Evolutionary conservation across 768 basidiomycete species (phyloP), one percentile per base, ranked within the genome.

Genomic region (Exsudoporus frostii): DNA sequence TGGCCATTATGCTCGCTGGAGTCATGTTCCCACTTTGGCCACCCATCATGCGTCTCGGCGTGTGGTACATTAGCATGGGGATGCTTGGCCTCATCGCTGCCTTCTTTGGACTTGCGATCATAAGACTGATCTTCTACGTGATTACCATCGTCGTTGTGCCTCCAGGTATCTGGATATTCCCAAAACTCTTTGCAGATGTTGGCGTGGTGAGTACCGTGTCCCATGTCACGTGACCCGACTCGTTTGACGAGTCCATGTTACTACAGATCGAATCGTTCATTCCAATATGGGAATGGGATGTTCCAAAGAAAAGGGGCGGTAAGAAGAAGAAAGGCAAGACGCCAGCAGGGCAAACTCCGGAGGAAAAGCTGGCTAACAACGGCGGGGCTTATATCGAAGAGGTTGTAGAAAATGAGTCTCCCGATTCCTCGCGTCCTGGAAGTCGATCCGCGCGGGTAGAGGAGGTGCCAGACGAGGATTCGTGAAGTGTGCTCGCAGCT

Each of bases 11-110:
- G 78, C 86, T 99, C 39, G 94, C 89, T 5, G 95, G 91, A 2
- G 95, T 98, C 65, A 97, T 99, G 94, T 99, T 97, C 83, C 97
- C 97, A 4, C 80, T 99, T 15, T 99, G 97, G 97, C 97, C 97
- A 2, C 83, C 88, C 45, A 85, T 84, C 62, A 83, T 99, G 81
- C 82, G 96, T 14, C 75, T 95, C 29, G 95, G 96, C 33, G 96
- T 95, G 51, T 98, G 90, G 88, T 99, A 99, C 71, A 76, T 99
- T 58, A 90, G 87, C 60, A 86, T 98, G 53, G 88, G 74, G 42
- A 86, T 94, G 73, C 79, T 99, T 38, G 90, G 89, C 29, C 77
- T 98, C 57, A 82, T 98, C 52, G 95, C 84, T 32, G 74, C 92
- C 52, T 95, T 99, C 76, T 92, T 98, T 66, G 93, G 70, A 11